These are phyloP conservation scores for Pythium phragmitis DNA, from an alignment of 352 stramenopile genomes.

Conservation along the genomic window DNA sequence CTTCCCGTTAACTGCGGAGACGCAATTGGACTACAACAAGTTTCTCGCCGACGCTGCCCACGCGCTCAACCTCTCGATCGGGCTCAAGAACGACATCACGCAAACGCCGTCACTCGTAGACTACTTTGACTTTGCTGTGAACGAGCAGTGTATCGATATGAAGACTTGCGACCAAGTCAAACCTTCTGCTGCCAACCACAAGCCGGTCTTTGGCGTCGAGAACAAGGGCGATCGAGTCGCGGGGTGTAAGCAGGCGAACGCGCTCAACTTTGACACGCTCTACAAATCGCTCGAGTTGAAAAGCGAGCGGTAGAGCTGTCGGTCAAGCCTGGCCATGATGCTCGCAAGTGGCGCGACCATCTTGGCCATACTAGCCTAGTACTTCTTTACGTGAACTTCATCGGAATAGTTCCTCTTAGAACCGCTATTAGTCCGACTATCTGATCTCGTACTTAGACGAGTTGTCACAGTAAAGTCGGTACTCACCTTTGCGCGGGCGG, in stretches of 20 bases:
- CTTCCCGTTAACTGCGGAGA: constrained; percentile 34
- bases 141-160: constrained; percentile 54
- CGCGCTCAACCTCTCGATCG: constrained; percentile 38
- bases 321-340: neutral
- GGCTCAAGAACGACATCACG: constrained; percentile 56
- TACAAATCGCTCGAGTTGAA: constrained; percentile 36
- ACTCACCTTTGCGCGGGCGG: constrained; percentile 4
- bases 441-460: constrained; percentile 10
- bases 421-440: constrained; percentile 3
- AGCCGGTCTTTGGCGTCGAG: constrained; percentile 56
- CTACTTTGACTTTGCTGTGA: constrained; percentile 59
- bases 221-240: constrained; percentile 37
- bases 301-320: constrained; percentile 34
- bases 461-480: neutral
- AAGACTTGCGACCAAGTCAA: constrained; percentile 39
- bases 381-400: neutral
- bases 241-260: constrained; percentile 31
- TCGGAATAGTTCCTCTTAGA: constrained; percentile 5
- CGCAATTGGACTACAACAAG: constrained; percentile 29
- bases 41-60: constrained; percentile 46
- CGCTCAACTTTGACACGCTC: constrained; percentile 38
- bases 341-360: neutral
- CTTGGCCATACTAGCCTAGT: neutral
- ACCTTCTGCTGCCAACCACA: constrained; percentile 41
- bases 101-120: constrained; percentile 39